Base-by-base conservation (phyloP, 2,329 filamentous ascomycete species). In the Aaosphaeria arxii region DNA sequence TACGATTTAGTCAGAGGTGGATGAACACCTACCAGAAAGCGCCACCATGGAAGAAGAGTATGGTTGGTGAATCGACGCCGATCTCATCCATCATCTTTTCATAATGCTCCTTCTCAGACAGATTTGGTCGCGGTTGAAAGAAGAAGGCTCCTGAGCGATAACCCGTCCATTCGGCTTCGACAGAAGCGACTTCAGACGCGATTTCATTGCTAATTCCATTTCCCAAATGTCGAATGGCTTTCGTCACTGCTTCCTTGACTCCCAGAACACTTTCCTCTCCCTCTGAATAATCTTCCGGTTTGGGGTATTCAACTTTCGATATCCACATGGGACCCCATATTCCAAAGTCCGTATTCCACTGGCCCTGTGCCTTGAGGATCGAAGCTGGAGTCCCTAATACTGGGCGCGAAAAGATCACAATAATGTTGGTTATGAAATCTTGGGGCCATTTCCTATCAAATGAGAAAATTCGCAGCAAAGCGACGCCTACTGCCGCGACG, bases 321-420 rank as follows among this genome's bases (percentile, higher is more conserved):
- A 95, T 78, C 91, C 91, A 96, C 55, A 94, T 83, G 40, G 81
- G 82, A 4, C 90, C 90, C 64, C 89, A 91, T 62, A 95, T 75
- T 0, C 82, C 84, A 0, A 80, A 80, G 46, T 88, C 86, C 48
- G 76, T 81, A 40, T 81, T 71, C 1, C 82, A 80, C 11, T 11
- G 11, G 39, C 28, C 7, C 28, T 41, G 39, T 3, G 13, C 33
- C 4, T 36, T 36, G 33, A 13, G 13, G 13, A 36, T 9, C 33
- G 9, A 13, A 11, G 33, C 33, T 11, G 33, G 33, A 2, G 33
- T 36, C 33, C 33, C 33, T 36, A 36, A 36, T 9, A 36, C 4
- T 9, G 33, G 33, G 9, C 33, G 33, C 9, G 33, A 36, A 13
- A 36, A 36, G 33, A 13, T 13, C 9, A 36, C 33, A 11, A 36